Base-by-base conservation (phyloP, 352 stramenopile species). In the Globisporangium radiosum region DNA sequence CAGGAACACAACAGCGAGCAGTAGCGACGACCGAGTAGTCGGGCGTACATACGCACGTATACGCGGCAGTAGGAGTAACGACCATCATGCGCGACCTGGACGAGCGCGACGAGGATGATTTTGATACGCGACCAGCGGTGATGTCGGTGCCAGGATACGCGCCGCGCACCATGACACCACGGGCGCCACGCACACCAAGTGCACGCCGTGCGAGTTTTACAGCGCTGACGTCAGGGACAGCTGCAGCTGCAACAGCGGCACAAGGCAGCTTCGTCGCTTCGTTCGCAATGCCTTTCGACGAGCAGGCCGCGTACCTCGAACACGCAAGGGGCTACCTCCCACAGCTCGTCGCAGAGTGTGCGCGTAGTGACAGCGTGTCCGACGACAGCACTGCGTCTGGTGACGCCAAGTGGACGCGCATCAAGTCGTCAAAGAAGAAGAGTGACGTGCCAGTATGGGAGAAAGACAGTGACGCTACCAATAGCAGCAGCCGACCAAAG, bases 261-360 rank as follows among this genome's bases (percentile, higher is more conserved):
- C 71, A 81, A 66, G 73, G 68, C 47, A 69, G 64, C 52, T 84
- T 85, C 57, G 71, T 87, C 42, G 63, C 74, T 40, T 65, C 74
- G 5, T 85, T 86, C 56, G 68, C 67, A 17, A 72, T 88, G 69
- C 66, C 69, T 43, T 62, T 69, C 42, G 68, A 85, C 15, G 69
- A 87, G 58, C 70, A 82, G 47, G 56, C 60, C 4, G 36, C 65
- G 17, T 62, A 62, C 33, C 55, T 74, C 33, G 62, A 75, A 38
- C 25, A 62, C 33, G 61, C 69, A 13, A 61, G 62, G 7, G 57
- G 61, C 47, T 60, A 70, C 10, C 60, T 85, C 15, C 44, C 52
- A 15, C 45, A 65, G 43, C 61, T 85, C 36, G 57, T 85, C 50
- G 53, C 40, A 1, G 73, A 77, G 47, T 83, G 71, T 51, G 60